Base-by-base conservation (phyloP, 2,329 filamentous ascomycete species). In the Fusarium sp. region DNA sequence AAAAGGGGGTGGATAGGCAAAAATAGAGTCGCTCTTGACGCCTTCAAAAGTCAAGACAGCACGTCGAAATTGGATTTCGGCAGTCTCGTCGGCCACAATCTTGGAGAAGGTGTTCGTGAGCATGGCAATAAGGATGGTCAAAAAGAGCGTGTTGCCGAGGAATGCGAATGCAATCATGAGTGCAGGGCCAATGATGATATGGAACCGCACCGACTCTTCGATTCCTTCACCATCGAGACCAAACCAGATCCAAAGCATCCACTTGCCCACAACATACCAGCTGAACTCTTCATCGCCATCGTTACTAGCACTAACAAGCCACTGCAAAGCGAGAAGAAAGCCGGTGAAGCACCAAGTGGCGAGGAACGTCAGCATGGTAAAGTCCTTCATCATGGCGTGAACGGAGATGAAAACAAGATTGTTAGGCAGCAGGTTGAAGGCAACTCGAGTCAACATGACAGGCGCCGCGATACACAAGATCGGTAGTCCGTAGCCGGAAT, bases 181-280 rank as follows among this genome's bases (percentile, higher is more conserved):
- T 0, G 87, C 83, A 0, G 91, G 91, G 1, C 91, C 91, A 4
- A 92, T 84, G 25, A 91, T 79, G 77, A 87, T 83, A 76, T 93
- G 90, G 78, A 93, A 91, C 47, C 89, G 85, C 11, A 80, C 80
- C 4, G 82, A 82, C 62, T 83, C 81, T 61, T 85, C 82, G 47
- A 86, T 86, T 13, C 84, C 84, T 7, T 85, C 86, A 24, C 84
- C 91, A 65, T 93, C 91, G 2, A 93, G 86, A 2, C 91, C 91
- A 72, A 93, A 93, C 91, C 91, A 93, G 71, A 93, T 91, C 89
- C 90, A 93, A 4, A 93, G 83, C 85, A 93, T 91, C 91, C 91
- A 93, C 78, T 92, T 92, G 32, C 86, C 86, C 52, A 93, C 91
- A 0, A 89, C 90, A 30, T 79, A 77, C 81, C 81, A 83, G 40